A percentile compares a stretch with the other conserved stretches of the same genome.
Evolutionary conservation across 2,329 filamentous ascomycete species (phyloP).

Genomic region (Colletotrichum chlorophyti): DNA sequence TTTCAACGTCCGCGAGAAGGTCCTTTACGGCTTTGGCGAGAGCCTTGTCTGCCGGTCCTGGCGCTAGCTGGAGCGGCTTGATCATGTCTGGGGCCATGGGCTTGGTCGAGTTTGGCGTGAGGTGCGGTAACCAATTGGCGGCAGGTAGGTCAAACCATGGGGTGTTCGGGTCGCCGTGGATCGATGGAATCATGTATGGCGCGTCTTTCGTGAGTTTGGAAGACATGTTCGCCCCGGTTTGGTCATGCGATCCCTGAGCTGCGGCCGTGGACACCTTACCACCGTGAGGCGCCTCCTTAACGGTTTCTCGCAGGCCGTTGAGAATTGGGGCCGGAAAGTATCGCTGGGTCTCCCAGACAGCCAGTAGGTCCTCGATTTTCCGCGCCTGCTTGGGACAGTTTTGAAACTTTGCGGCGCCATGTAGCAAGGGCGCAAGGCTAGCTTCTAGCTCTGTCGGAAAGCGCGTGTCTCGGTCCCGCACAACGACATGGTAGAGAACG

Average conservation of each 20-base stretch:
- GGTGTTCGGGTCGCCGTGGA: slow-evolving; percentile 75
- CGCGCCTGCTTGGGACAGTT: slow-evolving; percentile 69
- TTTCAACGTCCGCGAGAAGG: slow-evolving; percentile 73
- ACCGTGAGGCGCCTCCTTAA: slow-evolving; percentile 47
- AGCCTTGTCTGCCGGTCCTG: slow-evolving; percentile 72
- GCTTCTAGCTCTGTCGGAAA: slow-evolving; percentile 65
- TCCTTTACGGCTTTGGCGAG: slow-evolving; percentile 73
- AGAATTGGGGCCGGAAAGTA: slow-evolving; percentile 66
- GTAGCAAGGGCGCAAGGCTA: slow-evolving; percentile 67
- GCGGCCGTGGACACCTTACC: neutral
- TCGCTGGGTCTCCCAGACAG: slow-evolving; percentile 72
- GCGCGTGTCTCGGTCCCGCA: slow-evolving; percentile 53
- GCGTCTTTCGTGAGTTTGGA: slow-evolving; percentile 52
- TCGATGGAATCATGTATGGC: slow-evolving; percentile 75
- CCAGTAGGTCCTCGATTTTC: slow-evolving; percentile 70
- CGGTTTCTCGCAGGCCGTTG: slow-evolving; percentile 64
- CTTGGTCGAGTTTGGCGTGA: slow-evolving; percentile 76
- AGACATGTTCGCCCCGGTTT: slow-evolving; percentile 32
- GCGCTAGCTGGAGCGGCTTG: slow-evolving; percentile 72
- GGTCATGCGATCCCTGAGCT: slow-evolving; percentile 27
- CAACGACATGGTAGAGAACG: slow-evolving; percentile 72
- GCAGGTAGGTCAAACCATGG: slow-evolving; percentile 86
- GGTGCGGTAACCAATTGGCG: slow-evolving; percentile 79
- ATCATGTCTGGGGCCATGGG: slow-evolving; percentile 76
- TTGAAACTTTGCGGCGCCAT: slow-evolving; percentile 61